A percentile compares a stretch with the other conserved stretches of the same genome.
These are phyloP conservation scores for Diplodia corticola DNA, from an alignment of 2,329 filamentous ascomycete genomes.

Conservation along the genomic window DNA sequence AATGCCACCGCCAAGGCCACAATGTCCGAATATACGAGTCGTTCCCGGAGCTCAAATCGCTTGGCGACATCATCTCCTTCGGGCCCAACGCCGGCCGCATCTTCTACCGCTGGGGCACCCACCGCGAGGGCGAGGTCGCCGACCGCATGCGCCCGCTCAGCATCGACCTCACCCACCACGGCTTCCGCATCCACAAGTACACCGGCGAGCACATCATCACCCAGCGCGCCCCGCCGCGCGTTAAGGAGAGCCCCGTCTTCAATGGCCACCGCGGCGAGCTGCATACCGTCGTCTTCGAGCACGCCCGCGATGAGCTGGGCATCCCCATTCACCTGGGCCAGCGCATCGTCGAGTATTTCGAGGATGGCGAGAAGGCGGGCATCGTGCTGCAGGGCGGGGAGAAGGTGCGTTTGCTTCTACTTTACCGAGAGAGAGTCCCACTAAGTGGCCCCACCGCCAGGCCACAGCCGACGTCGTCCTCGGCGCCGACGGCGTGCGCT, in stretches of 20 bases:
- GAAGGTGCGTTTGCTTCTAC: slow-evolving; percentile 35
- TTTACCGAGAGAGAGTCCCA: slow-evolving; percentile 22
- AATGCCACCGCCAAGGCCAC: slow-evolving; percentile 63
- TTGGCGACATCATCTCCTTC: slow-evolving; percentile 65
- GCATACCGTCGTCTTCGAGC: slow-evolving; percentile 60
- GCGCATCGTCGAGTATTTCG: slow-evolving; percentile 56
- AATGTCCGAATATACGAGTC: slow-evolving; percentile 60
- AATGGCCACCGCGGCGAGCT: slow-evolving; percentile 64
- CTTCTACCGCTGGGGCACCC: slow-evolving; percentile 56
- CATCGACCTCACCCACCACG: slow-evolving; percentile 55
- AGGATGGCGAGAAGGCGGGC: slow-evolving; percentile 53
- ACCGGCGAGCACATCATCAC: slow-evolving; percentile 62
- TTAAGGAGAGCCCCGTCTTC: slow-evolving; percentile 55
- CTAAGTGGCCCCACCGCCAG: neutral
- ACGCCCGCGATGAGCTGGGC: slow-evolving; percentile 55
- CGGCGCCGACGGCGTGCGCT: slow-evolving; percentile 56
- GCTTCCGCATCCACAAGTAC: slow-evolving; percentile 64
- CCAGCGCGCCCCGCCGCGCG: slow-evolving; percentile 49
- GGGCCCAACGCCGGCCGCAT: slow-evolving; percentile 63
- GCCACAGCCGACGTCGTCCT: slow-evolving; percentile 50
- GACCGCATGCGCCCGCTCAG: slow-evolving; percentile 51
- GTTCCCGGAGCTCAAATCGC: slow-evolving; percentile 57
- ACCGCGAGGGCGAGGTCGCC: slow-evolving; percentile 51
- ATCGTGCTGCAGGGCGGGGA: slow-evolving; percentile 53
- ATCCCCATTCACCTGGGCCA: slow-evolving; percentile 59